Base-by-base conservation (phyloP, 75 land plant genomes). In the Pinus tabuliformis region DNA sequence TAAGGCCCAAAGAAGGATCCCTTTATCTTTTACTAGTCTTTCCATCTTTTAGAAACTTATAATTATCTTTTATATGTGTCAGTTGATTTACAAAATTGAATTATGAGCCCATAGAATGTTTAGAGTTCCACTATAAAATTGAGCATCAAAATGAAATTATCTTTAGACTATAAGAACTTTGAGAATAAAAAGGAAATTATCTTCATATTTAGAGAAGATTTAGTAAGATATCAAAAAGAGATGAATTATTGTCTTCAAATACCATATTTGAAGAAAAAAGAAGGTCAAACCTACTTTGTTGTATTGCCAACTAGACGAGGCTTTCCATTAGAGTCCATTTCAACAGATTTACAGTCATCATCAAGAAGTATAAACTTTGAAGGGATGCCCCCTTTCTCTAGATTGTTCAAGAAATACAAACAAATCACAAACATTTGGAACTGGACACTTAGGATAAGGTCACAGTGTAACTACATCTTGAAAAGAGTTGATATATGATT, bases 301-400 rank as follows among this genome's bases (percentile, higher is more conserved):
- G 83, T 13, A 62, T 81, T 78, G 71, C 81, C 85, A 42, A 71
- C 75, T 73, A 75, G 61, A 68, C 57, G 70, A 6, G 79, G 79
- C 62, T 60, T 24, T 16, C 83, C 83, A 73, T 77, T 76, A 17
- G 81, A 57, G 82, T 90, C 90, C 88, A 83, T 83, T 22, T 66
- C 94, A 58, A 95, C 92, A 20, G 93, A 91, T 75, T 93, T 94
- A 96, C 98, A 95, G 3, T 96, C 96, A 84, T 95, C 98, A 71
- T 95, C 98, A 63, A 95, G 86, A 21, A 95, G 89, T 26, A 95
- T 83, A 83, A 93, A 93, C 78, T 90, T 95, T 52, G 96, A 90
- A 56, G 90, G 93, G 80, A 84, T 85, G 56, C 96, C 96, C 61
- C 93, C 96, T 76, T 85, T 83, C 73, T 80, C 73, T 36, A 95